A percentile compares a stretch with the other conserved stretches of the same genome.
Conservation (phyloP, 1,139 yeast genomes). For the Saccharomyces hybrid region DNA sequence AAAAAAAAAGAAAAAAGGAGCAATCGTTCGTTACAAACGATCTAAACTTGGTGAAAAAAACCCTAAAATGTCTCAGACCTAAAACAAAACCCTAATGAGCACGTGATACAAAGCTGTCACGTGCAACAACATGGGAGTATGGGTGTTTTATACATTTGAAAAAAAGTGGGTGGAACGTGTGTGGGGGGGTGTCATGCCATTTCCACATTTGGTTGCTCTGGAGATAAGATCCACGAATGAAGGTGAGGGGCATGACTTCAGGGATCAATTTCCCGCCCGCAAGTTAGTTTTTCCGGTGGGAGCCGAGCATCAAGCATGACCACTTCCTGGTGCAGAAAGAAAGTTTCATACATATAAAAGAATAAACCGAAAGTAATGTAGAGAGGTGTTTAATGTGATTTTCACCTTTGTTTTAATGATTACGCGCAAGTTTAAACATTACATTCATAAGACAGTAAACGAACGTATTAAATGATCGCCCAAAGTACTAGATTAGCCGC, state of each 20-base stretch:
- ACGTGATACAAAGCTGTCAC: not conserved
- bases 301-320: not conserved
- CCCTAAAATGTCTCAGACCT: not conserved
- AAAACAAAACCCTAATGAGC: not conserved
- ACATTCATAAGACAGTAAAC: not conserved
- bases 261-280: not conserved
- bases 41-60: not conserved
- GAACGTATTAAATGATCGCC: conserved; percentile 8
- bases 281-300: not conserved
- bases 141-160: not conserved
- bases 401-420: not conserved
- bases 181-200: not conserved
- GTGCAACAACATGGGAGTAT: not conserved
- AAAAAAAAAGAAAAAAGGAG: not conserved
- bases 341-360: not conserved
- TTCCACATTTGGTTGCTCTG: not conserved
- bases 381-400: not conserved
- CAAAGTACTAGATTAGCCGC: conserved; percentile 11
- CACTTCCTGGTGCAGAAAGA: not conserved
- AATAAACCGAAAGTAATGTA: not conserved
- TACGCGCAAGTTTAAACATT: no score
- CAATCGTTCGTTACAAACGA: not conserved
- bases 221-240: not conserved
- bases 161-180: not conserved
- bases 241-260: not conserved